Percentiles rank a stretch among this genome's conserved stretches.
Conservation (phyloP, 768 basidiomycete species). For the Naematelia encephala region DNA sequence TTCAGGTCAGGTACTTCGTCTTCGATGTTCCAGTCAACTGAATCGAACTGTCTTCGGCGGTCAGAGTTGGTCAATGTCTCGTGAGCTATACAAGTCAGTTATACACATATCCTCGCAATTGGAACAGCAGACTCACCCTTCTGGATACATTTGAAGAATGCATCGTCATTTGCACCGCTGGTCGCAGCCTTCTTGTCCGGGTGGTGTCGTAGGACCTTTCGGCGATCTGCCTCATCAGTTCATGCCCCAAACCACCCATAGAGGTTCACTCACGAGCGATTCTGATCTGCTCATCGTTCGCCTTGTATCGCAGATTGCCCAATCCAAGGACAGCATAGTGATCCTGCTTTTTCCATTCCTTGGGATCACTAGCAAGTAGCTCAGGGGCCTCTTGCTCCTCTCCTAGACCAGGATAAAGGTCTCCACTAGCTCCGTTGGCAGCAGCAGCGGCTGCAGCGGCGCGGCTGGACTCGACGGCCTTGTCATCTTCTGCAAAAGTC, state of each 20-base stretch:
- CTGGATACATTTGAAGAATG: slow-evolving; percentile 99
- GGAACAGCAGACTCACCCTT: slow-evolving; percentile 56
- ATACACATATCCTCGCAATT: background rate
- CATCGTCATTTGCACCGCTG: slow-evolving; percentile 88
- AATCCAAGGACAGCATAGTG: slow-evolving; percentile 96
- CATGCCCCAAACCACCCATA: background rate
- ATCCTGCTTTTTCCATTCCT: slow-evolving; percentile 99
- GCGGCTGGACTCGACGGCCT: slow-evolving; percentile 59
- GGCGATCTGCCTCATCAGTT: slow-evolving; percentile 65
- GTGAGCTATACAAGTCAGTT: slow-evolving; percentile 58
- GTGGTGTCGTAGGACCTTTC: slow-evolving; percentile 98
- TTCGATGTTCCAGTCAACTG: slow-evolving; percentile 81
- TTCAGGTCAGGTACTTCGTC: slow-evolving; percentile 61
- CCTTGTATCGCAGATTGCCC: slow-evolving; percentile 79
- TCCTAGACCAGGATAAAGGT: slow-evolving; percentile 87
- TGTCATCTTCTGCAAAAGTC: slow-evolving; percentile 80
- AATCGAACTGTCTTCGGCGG: slow-evolving; percentile 91
- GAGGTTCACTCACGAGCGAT: slow-evolving; percentile 71
- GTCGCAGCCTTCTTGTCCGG: slow-evolving; percentile 88
- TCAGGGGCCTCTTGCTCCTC: slow-evolving; percentile 78
- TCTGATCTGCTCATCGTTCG: slow-evolving; percentile 88
- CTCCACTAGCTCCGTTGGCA: slow-evolving; percentile 57
- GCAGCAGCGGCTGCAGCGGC: slow-evolving; percentile 56
- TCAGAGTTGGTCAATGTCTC: slow-evolving; percentile 85
- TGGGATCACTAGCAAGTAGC: slow-evolving; percentile 76